phyloP scores from a whole-genome alignment of 2,329 filamentous ascomycete species.

The Falciphora oryzae region DNA sequence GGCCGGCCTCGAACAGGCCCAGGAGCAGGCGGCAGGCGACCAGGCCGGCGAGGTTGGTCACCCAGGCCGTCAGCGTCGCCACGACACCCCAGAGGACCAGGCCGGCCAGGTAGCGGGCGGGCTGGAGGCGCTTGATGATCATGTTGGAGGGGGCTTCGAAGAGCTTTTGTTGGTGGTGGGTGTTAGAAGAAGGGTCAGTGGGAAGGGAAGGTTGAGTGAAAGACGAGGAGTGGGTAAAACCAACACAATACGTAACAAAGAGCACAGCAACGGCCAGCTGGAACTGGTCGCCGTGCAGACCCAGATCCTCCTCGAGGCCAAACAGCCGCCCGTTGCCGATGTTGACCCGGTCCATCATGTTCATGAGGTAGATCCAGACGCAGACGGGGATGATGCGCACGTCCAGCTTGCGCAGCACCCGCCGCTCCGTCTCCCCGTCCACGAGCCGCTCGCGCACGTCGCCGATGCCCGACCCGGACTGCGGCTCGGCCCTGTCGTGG shows the following conservation, averaged over 20 bases:
- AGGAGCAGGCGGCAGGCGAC: conserved; percentile 2
- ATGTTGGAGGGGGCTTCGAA: conserved; percentile 2
- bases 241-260: conserved; percentile 41
- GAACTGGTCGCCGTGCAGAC: conserved; percentile 51
- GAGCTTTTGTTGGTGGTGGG: background rate
- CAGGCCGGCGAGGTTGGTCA: background rate
- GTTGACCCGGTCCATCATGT: conserved; percentile 7
- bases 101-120: conserved; percentile 2
- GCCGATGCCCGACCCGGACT: no score
- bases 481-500: background rate
- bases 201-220: no score
- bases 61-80: background rate
- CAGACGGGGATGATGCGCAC: conserved; percentile 1
- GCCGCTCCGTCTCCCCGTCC: no score
- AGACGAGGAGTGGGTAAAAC: background rate
- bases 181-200: background rate
- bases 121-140: conserved; percentile 3
- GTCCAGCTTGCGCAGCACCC: conserved; percentile 5
- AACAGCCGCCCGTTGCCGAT: conserved; percentile 38
- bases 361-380: background rate
- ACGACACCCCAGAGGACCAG: background rate
- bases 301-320: conserved; percentile 53
- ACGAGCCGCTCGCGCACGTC: no score
- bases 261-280: conserved; percentile 50
- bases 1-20: conserved; percentile 7